Evolutionary conservation across 768 basidiomycete genomes (phyloP).

Genomic region (Lepiota brunneoincarnata): DNA sequence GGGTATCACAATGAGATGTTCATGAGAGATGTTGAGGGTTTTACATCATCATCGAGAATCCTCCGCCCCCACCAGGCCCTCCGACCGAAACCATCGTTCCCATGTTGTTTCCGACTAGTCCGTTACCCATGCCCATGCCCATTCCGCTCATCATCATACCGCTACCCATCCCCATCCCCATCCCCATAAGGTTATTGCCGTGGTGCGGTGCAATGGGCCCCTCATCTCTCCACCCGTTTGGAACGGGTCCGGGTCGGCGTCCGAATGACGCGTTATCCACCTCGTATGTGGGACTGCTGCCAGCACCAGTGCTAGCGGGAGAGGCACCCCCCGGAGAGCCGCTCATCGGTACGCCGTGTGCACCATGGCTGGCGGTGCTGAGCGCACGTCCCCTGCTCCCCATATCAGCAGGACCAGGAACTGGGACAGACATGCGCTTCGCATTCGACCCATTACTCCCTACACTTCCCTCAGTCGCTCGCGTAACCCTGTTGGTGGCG

Average conservation of each 20-base stretch:
- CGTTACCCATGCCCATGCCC: conserved; percentile 15
- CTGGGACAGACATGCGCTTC: conserved; percentile 6
- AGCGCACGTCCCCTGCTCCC: conserved; percentile 4
- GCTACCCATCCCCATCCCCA: neutral
- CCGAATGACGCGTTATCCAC: conserved; percentile 3
- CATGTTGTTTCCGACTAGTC: conserved; percentile 12
- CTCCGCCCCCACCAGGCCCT: conserved; percentile 18
- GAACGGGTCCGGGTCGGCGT: neutral
- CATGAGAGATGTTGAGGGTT: neutral
- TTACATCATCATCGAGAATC: conserved; percentile 23
- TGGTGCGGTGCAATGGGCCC: conserved; percentile 1
- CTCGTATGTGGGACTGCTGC: conserved; percentile 15
- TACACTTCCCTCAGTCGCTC: conserved; percentile 7
- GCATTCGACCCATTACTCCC: conserved; percentile 10
- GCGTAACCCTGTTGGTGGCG: conserved; percentile 13
- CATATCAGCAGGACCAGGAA: neutral
- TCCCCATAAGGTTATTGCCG: conserved; percentile 4
- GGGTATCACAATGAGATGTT: conserved; percentile 10
- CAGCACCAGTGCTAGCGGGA: conserved; percentile 10
- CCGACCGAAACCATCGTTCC: conserved; percentile 16
- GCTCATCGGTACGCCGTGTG: conserved; percentile 2
- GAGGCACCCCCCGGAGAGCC: conserved; percentile 8
- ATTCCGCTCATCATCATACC: conserved; percentile 7
- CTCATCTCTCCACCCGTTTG: conserved; percentile 10
- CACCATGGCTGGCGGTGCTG: conserved; percentile 11